These are phyloP conservation scores for Lasiodiplodia hormozganensis DNA, from an alignment of 2,329 filamentous ascomycete species.

Conservation along the genomic window DNA sequence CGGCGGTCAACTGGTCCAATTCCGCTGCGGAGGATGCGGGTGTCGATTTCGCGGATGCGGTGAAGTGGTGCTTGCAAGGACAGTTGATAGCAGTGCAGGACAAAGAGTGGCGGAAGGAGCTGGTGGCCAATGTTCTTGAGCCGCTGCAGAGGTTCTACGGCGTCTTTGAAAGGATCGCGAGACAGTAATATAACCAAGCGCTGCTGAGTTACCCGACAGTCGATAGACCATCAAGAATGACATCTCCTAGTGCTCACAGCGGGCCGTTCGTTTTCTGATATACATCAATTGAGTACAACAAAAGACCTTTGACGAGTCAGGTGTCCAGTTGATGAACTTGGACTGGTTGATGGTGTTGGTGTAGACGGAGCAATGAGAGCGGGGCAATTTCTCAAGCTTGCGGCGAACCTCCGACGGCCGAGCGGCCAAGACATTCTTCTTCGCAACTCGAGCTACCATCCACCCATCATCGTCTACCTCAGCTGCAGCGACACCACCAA, in stretches of 20 bases:
- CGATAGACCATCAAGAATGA: not conserved
- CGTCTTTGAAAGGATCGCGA: not conserved
- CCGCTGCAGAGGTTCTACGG: not conserved
- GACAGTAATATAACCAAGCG: not conserved
- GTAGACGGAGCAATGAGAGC: not conserved
- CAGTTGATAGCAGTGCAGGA: not conserved
- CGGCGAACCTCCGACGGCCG: slow-evolving; percentile 9
- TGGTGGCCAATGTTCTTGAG: not conserved
- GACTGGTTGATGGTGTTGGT: not conserved
- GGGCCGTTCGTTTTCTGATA: not conserved
- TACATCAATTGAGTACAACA: not conserved
- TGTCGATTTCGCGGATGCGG: not conserved
- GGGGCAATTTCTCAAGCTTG: not conserved
- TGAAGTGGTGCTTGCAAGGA: not conserved
- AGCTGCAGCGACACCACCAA: not conserved
- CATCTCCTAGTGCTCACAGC: not conserved
- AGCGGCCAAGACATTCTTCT: slow-evolving; percentile 10
- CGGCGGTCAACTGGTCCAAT: not conserved
- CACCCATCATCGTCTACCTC: not conserved
- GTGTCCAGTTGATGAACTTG: not conserved
- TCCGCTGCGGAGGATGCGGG: not conserved
- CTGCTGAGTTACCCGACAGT: not conserved
- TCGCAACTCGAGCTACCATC: not conserved
- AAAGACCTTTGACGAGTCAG: not conserved
- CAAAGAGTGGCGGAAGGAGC: not conserved